Evolutionary conservation across 257 asterid genomes (phyloP).

Genomic region (Primulina huaijiensis): DNA sequence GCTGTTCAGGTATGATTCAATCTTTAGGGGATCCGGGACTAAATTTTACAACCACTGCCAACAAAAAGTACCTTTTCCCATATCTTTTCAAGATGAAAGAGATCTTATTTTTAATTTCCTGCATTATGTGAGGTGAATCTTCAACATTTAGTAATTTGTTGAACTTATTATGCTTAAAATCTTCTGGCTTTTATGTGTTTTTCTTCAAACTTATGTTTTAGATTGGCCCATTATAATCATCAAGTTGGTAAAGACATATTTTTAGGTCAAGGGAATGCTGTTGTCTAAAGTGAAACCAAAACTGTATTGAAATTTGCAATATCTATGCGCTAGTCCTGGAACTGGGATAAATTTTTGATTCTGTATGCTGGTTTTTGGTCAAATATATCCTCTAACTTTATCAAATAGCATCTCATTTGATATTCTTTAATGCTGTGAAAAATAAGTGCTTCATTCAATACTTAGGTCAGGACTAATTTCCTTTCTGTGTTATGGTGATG

Average conservation of each 20-base stretch:
- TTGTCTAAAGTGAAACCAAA: background rate
- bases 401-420: background rate
- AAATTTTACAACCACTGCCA: background rate
- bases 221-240: background rate
- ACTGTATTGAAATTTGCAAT: too few species aligned
- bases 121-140: background rate
- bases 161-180: background rate
- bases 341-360: background rate
- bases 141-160: background rate
- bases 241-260: background rate
- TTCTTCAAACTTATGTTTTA: background rate
- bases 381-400: background rate
- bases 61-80: background rate
- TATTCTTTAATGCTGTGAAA: background rate
- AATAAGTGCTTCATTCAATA: slow-evolving; percentile 1
- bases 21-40: background rate
- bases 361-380: background rate
- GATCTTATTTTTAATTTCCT: background rate
- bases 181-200: background rate
- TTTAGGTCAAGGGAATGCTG: background rate
- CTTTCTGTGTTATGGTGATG: slow-evolving; percentile 14
- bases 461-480: slow-evolving; percentile 7
- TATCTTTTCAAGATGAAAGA: background rate
- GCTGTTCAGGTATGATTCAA: slow-evolving; percentile 65
- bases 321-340: background rate